Percentiles rank a stretch among this genome's conserved stretches.
Evolutionary conservation across 495 filamentous ascomycete species (phyloP).

Genomic region (Penicillium flavigenum): DNA sequence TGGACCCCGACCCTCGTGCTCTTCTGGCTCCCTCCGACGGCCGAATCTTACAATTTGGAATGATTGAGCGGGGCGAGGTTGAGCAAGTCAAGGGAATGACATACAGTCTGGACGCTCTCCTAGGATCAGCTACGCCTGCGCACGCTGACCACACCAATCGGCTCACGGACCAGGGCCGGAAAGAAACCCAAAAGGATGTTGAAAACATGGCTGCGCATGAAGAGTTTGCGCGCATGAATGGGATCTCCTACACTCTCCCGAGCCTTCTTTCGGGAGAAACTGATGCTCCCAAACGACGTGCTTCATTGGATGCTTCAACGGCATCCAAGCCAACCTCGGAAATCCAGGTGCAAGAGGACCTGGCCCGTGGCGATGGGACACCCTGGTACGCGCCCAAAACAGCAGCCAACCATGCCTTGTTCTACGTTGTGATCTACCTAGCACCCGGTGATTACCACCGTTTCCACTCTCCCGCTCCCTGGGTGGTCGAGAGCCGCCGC

Average conservation of each 20-base stretch:
- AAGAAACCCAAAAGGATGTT: slow-evolving; percentile 33
- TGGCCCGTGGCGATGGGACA: slow-evolving; percentile 65
- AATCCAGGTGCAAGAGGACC: slow-evolving; percentile 77
- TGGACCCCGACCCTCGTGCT: slow-evolving; percentile 75
- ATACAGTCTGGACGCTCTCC: slow-evolving; percentile 88
- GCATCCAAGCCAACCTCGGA: slow-evolving; percentile 65
- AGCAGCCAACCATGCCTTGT: slow-evolving; percentile 63
- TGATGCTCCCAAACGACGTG: slow-evolving; percentile 30
- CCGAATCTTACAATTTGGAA: slow-evolving; percentile 84
- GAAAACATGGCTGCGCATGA: slow-evolving; percentile 69
- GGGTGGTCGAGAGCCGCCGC: slow-evolving; percentile 87
- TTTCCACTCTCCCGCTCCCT: slow-evolving; percentile 91
- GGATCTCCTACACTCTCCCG: slow-evolving; percentile 94
- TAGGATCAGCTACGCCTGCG: slow-evolving; percentile 62
- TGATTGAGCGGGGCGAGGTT: slow-evolving; percentile 89
- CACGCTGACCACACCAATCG: slow-evolving; percentile 42
- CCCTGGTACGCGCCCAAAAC: slow-evolving; percentile 77
- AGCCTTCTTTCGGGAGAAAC: slow-evolving; percentile 76
- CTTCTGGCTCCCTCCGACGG: slow-evolving; percentile 89
- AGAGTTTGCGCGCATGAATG: slow-evolving; percentile 94
- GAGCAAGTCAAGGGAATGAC: slow-evolving; percentile 99
- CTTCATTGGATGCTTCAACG: slow-evolving; percentile 63
- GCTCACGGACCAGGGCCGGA: slow-evolving; percentile 33
- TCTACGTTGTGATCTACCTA: slow-evolving; percentile 96
- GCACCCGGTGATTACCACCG: slow-evolving; percentile 98